Percentiles rank a stretch among this genome's conserved stretches.
Conservation (phyloP, 2,329 filamentous ascomycete genomes). For the Ceratocystis huliohia region DNA sequence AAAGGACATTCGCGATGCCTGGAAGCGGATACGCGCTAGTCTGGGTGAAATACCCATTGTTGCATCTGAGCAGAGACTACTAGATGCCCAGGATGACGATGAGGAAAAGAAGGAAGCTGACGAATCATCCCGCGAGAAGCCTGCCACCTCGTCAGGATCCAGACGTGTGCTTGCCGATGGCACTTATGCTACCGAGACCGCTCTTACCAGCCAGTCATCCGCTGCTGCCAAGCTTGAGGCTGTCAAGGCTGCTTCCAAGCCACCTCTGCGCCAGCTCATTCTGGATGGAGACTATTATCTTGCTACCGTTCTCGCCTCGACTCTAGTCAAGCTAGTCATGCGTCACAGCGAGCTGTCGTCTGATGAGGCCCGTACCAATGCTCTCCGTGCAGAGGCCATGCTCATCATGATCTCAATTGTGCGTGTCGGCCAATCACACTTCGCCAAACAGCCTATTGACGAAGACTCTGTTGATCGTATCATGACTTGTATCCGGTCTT, state of each 20-base stretch:
- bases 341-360: constrained; percentile 86
- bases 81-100: constrained; percentile 70
- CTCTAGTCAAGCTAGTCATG: constrained; percentile 95
- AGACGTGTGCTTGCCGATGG: constrained; percentile 89
- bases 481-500: constrained; percentile 89
- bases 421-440: constrained; percentile 95
- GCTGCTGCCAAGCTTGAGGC: constrained; percentile 86
- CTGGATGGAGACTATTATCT: constrained; percentile 96
- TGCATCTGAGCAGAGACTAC: constrained; percentile 78
- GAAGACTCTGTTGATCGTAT: constrained; percentile 97
- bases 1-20: constrained; percentile 87
- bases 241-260: constrained; percentile 93
- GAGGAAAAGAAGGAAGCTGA: constrained; percentile 40
- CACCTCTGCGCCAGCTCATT: constrained; percentile 84
- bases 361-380: constrained; percentile 78
- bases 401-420: constrained; percentile 99
- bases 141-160: constrained; percentile 64
- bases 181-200: constrained; percentile 94
- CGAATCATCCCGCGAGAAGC: constrained; percentile 64
- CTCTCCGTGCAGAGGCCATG: constrained; percentile 92
- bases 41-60: constrained; percentile 95
- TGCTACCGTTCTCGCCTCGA: constrained; percentile 86
- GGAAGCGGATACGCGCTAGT: constrained; percentile 89
- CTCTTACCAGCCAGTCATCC: constrained; percentile 82
- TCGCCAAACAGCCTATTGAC: constrained; percentile 92